Percentiles rank a stretch among this genome's conserved stretches.
Evolutionary conservation across 345 rosid species (phyloP).

Genomic region (Salix brachista): DNA sequence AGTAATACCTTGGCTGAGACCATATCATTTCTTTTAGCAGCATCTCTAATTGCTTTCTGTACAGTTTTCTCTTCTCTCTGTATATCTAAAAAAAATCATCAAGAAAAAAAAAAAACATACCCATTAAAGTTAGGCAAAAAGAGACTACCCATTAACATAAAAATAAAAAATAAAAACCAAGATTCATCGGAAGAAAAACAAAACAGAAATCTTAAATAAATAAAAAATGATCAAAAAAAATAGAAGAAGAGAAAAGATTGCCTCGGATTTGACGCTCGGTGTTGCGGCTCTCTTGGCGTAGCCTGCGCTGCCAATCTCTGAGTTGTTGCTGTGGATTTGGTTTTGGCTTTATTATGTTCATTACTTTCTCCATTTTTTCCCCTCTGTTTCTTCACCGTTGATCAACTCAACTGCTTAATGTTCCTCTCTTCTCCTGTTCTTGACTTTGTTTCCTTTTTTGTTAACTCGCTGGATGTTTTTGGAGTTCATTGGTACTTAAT

Average conservation of each 20-base stretch:
- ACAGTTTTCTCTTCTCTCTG: constrained; percentile 83
- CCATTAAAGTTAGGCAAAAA: constrained; percentile 3
- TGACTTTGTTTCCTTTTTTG: not conserved
- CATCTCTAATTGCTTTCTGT: constrained; percentile 84
- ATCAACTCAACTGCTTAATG: not conserved
- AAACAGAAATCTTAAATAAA: not conserved
- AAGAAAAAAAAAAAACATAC: not conserved
- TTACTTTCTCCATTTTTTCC: constrained; percentile 64
- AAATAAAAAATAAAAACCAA: not conserved
- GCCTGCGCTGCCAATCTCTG: constrained; percentile 89
- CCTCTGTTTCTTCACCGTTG: not conserved
- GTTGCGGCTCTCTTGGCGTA: constrained; percentile 87
- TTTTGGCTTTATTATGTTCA: constrained; percentile 76
- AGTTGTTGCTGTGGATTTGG: constrained; percentile 71
- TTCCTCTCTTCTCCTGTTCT: not conserved
- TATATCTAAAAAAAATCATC: constrained; percentile 47
- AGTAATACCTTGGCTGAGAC: constrained; percentile 75
- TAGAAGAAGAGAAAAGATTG: not conserved
- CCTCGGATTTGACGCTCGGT: constrained; percentile 94
- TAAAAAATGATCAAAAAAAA: not conserved
- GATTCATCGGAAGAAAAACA: not conserved
- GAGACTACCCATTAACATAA: not conserved
- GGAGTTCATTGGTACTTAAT: too few relatives aligned
- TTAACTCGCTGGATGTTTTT: not conserved
- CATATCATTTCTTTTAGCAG: constrained; percentile 87